Percentiles rank a stretch among this genome's conserved stretches.
These are phyloP conservation scores for Exophiala aquamarina DNA, from an alignment of 2,329 filamentous ascomycete species.

Conservation along the genomic window DNA sequence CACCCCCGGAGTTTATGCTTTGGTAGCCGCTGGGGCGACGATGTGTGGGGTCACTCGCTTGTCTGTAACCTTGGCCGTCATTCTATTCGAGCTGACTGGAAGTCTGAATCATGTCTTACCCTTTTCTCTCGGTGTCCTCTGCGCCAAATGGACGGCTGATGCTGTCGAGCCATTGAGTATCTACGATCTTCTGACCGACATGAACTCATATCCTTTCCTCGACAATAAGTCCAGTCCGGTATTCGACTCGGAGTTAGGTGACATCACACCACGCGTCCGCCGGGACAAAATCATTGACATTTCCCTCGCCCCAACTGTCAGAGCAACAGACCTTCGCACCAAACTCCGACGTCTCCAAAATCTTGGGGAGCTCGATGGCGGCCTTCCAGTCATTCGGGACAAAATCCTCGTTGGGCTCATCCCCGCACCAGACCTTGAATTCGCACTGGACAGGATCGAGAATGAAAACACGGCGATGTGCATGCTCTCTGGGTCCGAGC, in stretches of 20 bases:
- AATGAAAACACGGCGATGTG: constrained; percentile 69
- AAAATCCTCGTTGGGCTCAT: constrained; percentile 84
- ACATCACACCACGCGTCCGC: constrained; percentile 76
- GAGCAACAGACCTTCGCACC: constrained; percentile 70
- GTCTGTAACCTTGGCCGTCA: constrained; percentile 90
- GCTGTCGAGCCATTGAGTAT: constrained; percentile 92
- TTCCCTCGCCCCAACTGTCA: constrained; percentile 74
- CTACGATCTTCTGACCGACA: constrained; percentile 85
- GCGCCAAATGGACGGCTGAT: constrained; percentile 98
- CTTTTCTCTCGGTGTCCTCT: constrained; percentile 86
- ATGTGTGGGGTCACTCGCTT: constrained; percentile 97
- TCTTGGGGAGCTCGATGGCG: constrained; percentile 87
- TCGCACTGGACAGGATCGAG: constrained; percentile 78
- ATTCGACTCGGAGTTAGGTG: constrained; percentile 83
- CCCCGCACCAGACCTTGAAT: constrained; percentile 90
- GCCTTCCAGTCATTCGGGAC: constrained; percentile 79
- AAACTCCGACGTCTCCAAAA: constrained; percentile 82
- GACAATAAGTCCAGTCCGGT: constrained; percentile 92
- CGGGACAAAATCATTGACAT: constrained; percentile 85
- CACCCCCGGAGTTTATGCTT: constrained; percentile 92
- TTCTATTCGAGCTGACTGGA: constrained; percentile 92
- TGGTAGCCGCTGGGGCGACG: constrained; percentile 91
- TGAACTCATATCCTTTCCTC: constrained; percentile 98
- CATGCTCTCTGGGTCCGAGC: constrained; percentile 68
- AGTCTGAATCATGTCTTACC: constrained; percentile 93